These are phyloP conservation scores for Beauveria pseudobassiana DNA, from an alignment of 2,329 filamentous ascomycete genomes.

Conservation along the genomic window DNA sequence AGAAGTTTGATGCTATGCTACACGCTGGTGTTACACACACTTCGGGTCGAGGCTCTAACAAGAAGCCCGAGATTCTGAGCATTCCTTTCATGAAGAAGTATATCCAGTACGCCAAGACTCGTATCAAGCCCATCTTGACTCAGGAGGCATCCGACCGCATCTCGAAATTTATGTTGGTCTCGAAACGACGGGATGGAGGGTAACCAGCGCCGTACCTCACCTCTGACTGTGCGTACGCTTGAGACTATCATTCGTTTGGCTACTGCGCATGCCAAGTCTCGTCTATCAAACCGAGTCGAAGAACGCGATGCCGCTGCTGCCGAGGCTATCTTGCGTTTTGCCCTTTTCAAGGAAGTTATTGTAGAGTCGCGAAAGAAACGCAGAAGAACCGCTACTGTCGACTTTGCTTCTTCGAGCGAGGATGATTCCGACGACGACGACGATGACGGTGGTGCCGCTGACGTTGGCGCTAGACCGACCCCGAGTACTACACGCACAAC, in stretches of 20 bases:
- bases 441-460: conserved; percentile 50
- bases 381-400: conserved; percentile 57
- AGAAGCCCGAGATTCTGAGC: conserved; percentile 80
- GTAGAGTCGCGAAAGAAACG: conserved; percentile 77
- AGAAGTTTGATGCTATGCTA: conserved; percentile 94
- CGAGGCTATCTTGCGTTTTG: conserved; percentile 85
- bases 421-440: conserved; percentile 50
- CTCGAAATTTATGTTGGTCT: conserved; percentile 83
- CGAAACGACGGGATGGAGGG: conserved; percentile 94
- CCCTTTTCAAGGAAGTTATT: conserved; percentile 93
- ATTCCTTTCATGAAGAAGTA: conserved; percentile 99
- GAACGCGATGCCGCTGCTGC: conserved; percentile 82
- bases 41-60: conserved; percentile 63
- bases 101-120: conserved; percentile 92
- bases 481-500: conserved; percentile 23
- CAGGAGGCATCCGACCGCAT: conserved; percentile 91
- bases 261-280: conserved; percentile 89
- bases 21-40: conserved; percentile 82
- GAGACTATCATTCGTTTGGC: conserved; percentile 98
- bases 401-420: conserved; percentile 51
- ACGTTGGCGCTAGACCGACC: conserved; percentile 31
- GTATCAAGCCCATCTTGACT: conserved; percentile 83
- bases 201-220: conserved; percentile 86
- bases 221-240: conserved; percentile 92
- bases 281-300: conserved; percentile 81